Evolutionary conservation across 108 stramenopile genomes (phyloP).

Genomic region (Chaetoceros muelleri): DNA sequence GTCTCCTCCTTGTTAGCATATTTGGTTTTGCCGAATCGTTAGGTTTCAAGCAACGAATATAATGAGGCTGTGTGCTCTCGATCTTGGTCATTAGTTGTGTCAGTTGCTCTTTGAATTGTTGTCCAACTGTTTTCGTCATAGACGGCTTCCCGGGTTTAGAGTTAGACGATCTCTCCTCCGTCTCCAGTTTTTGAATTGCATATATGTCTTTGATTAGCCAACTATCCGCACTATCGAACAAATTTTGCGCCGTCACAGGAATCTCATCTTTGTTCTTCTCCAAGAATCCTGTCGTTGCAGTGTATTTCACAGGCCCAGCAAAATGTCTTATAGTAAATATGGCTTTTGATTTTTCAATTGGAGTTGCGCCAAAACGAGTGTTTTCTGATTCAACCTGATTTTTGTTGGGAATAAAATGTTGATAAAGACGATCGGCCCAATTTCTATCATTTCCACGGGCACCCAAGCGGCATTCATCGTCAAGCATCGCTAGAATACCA

Average conservation of each 20-base stretch:
- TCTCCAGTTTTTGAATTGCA: slow-evolving; percentile 41
- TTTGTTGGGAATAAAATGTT: slow-evolving; percentile 64
- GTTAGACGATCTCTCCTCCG: slow-evolving; percentile 21
- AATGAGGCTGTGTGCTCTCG: slow-evolving; percentile 96
- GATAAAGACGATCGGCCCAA: slow-evolving; percentile 72
- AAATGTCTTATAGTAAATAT: slow-evolving; percentile 88
- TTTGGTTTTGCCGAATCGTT: slow-evolving; percentile 86
- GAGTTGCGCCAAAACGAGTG: slow-evolving; percentile 61
- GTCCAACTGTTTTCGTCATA: slow-evolving; percentile 80
- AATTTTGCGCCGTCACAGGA: slow-evolving; percentile 73
- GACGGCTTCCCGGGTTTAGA: slow-evolving; percentile 16
- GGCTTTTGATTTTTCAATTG: slow-evolving; percentile 60
- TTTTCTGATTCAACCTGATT: slow-evolving; percentile 70
- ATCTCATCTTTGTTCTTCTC: slow-evolving; percentile 98
- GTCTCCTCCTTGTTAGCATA: slow-evolving; percentile 66
- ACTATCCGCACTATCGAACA: slow-evolving; percentile 78
- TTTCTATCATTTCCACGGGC: slow-evolving; percentile 78
- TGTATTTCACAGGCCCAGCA: slow-evolving; percentile 93
- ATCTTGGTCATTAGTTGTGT: slow-evolving; percentile 76
- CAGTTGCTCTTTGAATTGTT: slow-evolving; percentile 93
- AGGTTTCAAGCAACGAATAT: slow-evolving; percentile 98
- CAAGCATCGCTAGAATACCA: slow-evolving; percentile 85
- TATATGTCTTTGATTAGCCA: slow-evolving; percentile 74
- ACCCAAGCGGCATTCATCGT: slow-evolving; percentile 83
- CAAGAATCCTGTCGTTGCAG: slow-evolving; percentile 88